phyloP scores from a whole-genome alignment of 306 rosid genomes.

The Rubus idaeus region DNA sequence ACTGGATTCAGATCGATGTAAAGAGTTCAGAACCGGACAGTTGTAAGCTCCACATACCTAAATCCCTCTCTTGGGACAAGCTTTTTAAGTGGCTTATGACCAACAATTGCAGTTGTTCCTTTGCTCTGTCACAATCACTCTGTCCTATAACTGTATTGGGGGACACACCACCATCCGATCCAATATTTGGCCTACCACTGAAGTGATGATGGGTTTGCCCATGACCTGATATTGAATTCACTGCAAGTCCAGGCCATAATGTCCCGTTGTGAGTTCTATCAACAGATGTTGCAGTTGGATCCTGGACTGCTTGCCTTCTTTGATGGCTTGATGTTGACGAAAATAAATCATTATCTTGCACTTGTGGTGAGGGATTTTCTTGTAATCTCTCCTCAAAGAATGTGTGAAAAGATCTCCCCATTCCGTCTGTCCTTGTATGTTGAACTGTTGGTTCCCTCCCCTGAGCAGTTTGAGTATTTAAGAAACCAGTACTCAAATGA shows the following conservation, averaged over 20 bases:
- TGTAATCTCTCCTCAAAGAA: slow-evolving; percentile 64
- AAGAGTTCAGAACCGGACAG: slow-evolving; percentile 3
- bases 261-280: slow-evolving; percentile 36
- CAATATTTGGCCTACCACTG: slow-evolving; percentile 44
- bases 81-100: slow-evolving; percentile 62
- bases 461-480: slow-evolving; percentile 50
- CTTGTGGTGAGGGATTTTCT: slow-evolving; percentile 44
- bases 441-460: slow-evolving; percentile 48
- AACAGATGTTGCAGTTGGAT: slow-evolving; percentile 32
- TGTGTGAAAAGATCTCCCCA: slow-evolving; percentile 52
- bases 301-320: slow-evolving; percentile 47
- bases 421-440: slow-evolving; percentile 44
- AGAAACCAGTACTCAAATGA: slow-evolving; percentile 35
- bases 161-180: slow-evolving; percentile 28
- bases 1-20: neutral
- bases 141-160: slow-evolving; percentile 38
- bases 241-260: slow-evolving; percentile 53
- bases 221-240: slow-evolving; percentile 36
- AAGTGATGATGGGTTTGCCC: slow-evolving; percentile 55
- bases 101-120: slow-evolving; percentile 59
- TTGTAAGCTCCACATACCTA: slow-evolving; percentile 46
- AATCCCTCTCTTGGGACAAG: slow-evolving; percentile 47
- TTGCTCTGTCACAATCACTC: slow-evolving; percentile 45
- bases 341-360: slow-evolving; percentile 42
- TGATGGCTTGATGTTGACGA: slow-evolving; percentile 42